These are phyloP conservation scores for Ophiostoma montium DNA, from an alignment of 2,329 filamentous ascomycete species.

Conservation along the genomic window DNA sequence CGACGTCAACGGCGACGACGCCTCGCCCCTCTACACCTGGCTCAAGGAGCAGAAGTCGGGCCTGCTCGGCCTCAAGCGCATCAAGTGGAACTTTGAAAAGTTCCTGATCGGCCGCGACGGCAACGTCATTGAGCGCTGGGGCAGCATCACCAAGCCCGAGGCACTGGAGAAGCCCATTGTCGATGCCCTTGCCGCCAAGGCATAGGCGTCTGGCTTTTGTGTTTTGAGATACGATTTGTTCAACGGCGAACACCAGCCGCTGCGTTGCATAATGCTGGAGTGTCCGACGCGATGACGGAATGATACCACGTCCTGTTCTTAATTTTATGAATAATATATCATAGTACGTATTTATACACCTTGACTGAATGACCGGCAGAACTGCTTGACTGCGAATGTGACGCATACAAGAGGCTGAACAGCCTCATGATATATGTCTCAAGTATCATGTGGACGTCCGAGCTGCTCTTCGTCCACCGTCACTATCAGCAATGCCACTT, in stretches of 20 bases:
- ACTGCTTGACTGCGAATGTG: too few species aligned
- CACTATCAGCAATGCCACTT: too few species aligned
- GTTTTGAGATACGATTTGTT: too few species aligned
- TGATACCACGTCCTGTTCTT: neutral
- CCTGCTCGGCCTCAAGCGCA: constrained; percentile 69
- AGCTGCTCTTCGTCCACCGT: too few species aligned
- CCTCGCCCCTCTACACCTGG: constrained; percentile 69
- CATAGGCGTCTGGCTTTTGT: neutral
- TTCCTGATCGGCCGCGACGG: constrained; percentile 82
- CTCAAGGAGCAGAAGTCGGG: constrained; percentile 62
- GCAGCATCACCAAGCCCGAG: constrained; percentile 78
- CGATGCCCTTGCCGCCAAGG: constrained; percentile 45
- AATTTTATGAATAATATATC: neutral
- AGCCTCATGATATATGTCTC: too few species aligned
- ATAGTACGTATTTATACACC: too few species aligned
- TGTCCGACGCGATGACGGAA: neutral
- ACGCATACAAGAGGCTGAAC: too few species aligned
- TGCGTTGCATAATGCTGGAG: neutral
- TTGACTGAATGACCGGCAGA: too few species aligned
- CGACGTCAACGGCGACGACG: constrained; percentile 79
- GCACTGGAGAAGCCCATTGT: constrained; percentile 60
- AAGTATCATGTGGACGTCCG: too few species aligned
- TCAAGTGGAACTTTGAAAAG: constrained; percentile 99
- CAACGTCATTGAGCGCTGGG: constrained; percentile 73
- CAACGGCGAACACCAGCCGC: too few species aligned